Base-by-base conservation (phyloP, 176 grass and related monocot genomes). In the Triticum timopheevii region DNA sequence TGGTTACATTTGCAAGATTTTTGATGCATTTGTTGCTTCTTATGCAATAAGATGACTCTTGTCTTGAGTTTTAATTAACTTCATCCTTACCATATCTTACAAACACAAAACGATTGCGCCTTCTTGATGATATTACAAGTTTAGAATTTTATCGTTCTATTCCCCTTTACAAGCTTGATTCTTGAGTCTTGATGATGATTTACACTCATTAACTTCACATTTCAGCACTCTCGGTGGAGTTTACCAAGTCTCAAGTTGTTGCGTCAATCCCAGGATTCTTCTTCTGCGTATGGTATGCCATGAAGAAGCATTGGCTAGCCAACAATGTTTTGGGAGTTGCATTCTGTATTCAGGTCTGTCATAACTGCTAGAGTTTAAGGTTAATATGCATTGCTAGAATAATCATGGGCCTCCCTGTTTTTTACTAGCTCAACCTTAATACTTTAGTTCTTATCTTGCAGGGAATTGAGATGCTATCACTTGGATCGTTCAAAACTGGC, bases 401-500 rank as follows among this genome's bases (percentile, higher is more conserved):
- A 23, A 38, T 69, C 69, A 67, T 28, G 8, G 38, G 38, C n/a
- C n/a, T n/a, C n/a, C n/a, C n/a, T n/a, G n/a, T n/a, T n/a, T n/a
- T n/a, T n/a, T n/a, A n/a, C n/a, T n/a, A n/a, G n/a, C n/a, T n/a
- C n/a, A n/a, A n/a, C n/a, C n/a, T n/a, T n/a, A n/a, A n/a, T n/a
- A n/a, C n/a, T n/a, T n/a, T n/a, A n/a, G n/a, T 30, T 30, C 2
- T 30, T 66, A 12, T 78, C 83, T 85, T 78, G 31, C 86, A 99
- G 92, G 97, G 97, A 35, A 96, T 99, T 69, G 94, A 99, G 67
- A 99, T 99, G 94, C 85, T 99, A 17, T 99, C 97, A 20, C 80
- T 99, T 69, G 97, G 97, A 76, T 99, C 97, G 49, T 99, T 99
- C 74, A 99, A 93, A 90, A 99, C 94, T 30, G 97, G 97, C 85